Percentiles rank a stretch among this genome's conserved stretches.
phyloP scores from a whole-genome alignment of 495 filamentous ascomycete species.

The Glarea lozoyensis region DNA sequence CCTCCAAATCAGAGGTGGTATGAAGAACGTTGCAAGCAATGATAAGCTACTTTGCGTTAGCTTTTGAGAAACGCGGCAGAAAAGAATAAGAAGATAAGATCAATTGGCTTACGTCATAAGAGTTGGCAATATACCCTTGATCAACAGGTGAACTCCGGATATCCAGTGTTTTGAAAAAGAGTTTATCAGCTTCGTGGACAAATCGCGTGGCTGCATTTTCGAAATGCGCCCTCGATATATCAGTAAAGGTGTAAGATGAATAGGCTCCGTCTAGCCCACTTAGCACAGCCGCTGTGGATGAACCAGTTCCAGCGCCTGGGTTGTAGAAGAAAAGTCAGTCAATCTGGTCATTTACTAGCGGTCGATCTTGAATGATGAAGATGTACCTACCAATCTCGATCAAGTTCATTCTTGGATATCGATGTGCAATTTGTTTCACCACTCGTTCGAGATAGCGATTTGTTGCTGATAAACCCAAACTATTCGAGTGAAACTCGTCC shows the following conservation, averaged over 20 bases:
- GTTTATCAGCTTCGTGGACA: slow-evolving; percentile 20
- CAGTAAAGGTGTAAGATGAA: slow-evolving; percentile 40
- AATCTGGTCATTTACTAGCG: too few species aligned
- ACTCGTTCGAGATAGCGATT: slow-evolving; percentile 15
- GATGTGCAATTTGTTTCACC: slow-evolving; percentile 29
- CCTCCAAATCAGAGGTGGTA: slow-evolving; percentile 30
- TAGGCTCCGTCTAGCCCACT: slow-evolving; percentile 16
- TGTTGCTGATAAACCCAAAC: slow-evolving; percentile 18
- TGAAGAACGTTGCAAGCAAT: slow-evolving; percentile 37
- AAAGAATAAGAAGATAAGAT: too few species aligned
- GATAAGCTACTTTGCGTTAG: too few species aligned
- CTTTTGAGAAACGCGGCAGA: too few species aligned
- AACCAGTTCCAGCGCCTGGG: slow-evolving; percentile 26
- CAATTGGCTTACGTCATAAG: slow-evolving; percentile 46
- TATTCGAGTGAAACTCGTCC: slow-evolving; percentile 24
- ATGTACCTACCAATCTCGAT: slow-evolving; percentile 37
- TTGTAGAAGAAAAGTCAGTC: too few species aligned
- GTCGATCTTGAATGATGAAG: too few species aligned
- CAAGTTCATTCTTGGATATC: slow-evolving; percentile 32
- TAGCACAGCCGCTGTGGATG: slow-evolving; percentile 28
- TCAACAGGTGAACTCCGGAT: slow-evolving; percentile 27
- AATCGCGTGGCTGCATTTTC: slow-evolving; percentile 36
- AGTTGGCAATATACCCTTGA: slow-evolving; percentile 34
- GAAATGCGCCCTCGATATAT: slow-evolving; percentile 36
- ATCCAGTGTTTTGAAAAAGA: slow-evolving; percentile 39